These are phyloP conservation scores for Talaromyces ruber DNA, from an alignment of 495 filamentous ascomycete species.

Conservation along the genomic window DNA sequence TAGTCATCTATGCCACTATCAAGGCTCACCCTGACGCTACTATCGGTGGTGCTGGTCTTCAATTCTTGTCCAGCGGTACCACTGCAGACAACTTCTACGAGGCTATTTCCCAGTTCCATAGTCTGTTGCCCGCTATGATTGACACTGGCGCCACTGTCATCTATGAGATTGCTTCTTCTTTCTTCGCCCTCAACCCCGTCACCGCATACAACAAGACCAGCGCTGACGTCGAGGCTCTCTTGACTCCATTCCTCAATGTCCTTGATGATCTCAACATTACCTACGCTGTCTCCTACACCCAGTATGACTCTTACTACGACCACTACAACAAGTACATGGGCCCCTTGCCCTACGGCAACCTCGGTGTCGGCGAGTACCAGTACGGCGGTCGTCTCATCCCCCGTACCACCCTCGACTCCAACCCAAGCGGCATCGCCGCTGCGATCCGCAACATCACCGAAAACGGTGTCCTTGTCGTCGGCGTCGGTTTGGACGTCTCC, in stretches of 20 bases:
- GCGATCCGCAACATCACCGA: constrained; percentile 29
- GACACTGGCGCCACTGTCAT: constrained; percentile 46
- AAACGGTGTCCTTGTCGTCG: constrained; percentile 37
- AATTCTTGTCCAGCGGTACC: constrained; percentile 17
- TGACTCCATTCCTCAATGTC: constrained; percentile 22
- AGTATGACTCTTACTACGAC: background rate
- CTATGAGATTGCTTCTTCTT: constrained; percentile 38
- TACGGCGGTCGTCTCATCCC: constrained; percentile 56
- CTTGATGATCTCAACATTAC: constrained; percentile 23
- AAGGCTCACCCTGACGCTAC: constrained; percentile 32
- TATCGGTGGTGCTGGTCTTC: constrained; percentile 20
- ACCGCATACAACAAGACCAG: constrained; percentile 26
- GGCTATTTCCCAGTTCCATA: constrained; percentile 30
- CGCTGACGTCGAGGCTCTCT: constrained; percentile 20
- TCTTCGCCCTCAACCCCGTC: constrained; percentile 36
- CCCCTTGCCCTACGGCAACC: constrained; percentile 7
- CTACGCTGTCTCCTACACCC: constrained; percentile 8
- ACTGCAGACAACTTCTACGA: constrained; percentile 35
- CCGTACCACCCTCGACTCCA: constrained; percentile 32
- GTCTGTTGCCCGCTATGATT: constrained; percentile 30
- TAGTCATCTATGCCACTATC: constrained; percentile 48
- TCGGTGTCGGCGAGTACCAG: constrained; percentile 19
- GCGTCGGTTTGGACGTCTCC: constrained; percentile 32
- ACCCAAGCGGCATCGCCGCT: constrained; percentile 37
- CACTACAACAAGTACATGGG: constrained; percentile 26